Conservation (phyloP, 257 asterid species). For the Ligustrum vulgare region DNA sequence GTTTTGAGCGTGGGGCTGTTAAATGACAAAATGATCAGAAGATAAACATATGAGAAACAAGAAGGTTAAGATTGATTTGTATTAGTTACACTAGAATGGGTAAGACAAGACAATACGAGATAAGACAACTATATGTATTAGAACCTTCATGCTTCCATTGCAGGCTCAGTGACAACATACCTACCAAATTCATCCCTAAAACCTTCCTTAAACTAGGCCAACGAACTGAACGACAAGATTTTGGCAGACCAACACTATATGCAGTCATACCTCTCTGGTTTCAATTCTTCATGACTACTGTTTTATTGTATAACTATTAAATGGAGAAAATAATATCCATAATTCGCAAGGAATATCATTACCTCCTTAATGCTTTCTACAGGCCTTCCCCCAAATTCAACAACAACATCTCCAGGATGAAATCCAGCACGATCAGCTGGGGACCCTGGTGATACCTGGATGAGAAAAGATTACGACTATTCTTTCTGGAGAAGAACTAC, state of each 20-base stretch:
- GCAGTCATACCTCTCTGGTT: background rate
- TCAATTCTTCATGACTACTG: background rate
- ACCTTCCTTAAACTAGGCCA: background rate
- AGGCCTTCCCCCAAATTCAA: conserved; percentile 73
- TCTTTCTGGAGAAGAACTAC: background rate
- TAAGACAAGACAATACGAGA: background rate
- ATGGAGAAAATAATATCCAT: background rate
- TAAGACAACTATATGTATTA: background rate
- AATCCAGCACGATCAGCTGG: conserved; percentile 93
- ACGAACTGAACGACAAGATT: too few species aligned
- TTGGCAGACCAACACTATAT: background rate
- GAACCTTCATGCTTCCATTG: background rate
- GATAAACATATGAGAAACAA: background rate
- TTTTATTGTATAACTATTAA: background rate
- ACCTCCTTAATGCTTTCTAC: conserved; percentile 80
- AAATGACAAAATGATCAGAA: background rate
- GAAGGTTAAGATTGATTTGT: background rate
- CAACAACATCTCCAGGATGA: conserved; percentile 74
- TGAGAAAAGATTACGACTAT: conserved; percentile 2
- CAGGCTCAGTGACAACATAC: background rate
- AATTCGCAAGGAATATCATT: conserved; percentile 11
- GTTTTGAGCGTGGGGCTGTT: background rate
- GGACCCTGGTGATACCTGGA: conserved; percentile 83
- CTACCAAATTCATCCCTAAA: background rate
- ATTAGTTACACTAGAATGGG: background rate